phyloP scores from a whole-genome alignment of 371 early-diverging fungal species.

The Dichotomocladium elegans region DNA sequence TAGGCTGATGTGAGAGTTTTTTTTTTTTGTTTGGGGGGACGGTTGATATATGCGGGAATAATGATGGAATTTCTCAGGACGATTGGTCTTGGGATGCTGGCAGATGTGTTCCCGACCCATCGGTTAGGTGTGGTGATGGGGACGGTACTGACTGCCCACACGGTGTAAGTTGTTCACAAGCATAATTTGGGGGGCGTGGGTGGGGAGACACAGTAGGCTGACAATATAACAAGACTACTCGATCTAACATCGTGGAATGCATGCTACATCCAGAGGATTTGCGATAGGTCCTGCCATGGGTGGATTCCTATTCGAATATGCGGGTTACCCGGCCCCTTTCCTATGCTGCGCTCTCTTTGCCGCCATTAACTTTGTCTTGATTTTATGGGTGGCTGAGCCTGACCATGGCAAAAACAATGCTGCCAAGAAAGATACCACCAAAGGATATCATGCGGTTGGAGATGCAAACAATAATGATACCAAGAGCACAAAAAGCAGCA shows the following conservation, averaged over 20 bases:
- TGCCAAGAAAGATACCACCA: conserved; percentile 16
- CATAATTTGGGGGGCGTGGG: neutral
- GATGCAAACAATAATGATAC: conserved; percentile 14
- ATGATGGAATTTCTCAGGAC: too few relatives aligned
- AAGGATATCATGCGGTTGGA: conserved; percentile 5
- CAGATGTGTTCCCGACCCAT: conserved; percentile 73
- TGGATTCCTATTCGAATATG: conserved; percentile 66
- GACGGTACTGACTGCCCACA: conserved; percentile 65
- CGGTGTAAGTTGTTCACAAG: conserved; percentile 27
- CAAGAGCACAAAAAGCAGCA: neutral
- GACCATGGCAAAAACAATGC: conserved; percentile 1
- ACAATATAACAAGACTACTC: too few relatives aligned
- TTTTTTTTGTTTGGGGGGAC: too few relatives aligned
- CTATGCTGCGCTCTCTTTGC: conserved; percentile 70
- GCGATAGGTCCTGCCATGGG: conserved; percentile 78
- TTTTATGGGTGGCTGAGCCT: conserved; percentile 61
- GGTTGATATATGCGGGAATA: too few relatives aligned
- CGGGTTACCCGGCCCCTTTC: conserved; percentile 70
- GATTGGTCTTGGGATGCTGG: conserved; percentile 72
- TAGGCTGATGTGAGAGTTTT: neutral
- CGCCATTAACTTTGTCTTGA: conserved; percentile 63
- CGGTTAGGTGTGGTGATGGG: conserved; percentile 76
- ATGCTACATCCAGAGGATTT: conserved; percentile 38
- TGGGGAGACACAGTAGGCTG: too few relatives aligned
- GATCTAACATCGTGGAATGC: neutral